These are phyloP conservation scores for Gossypium ekmanianum DNA, from an alignment of 345 rosid species.

Conservation along the genomic window DNA sequence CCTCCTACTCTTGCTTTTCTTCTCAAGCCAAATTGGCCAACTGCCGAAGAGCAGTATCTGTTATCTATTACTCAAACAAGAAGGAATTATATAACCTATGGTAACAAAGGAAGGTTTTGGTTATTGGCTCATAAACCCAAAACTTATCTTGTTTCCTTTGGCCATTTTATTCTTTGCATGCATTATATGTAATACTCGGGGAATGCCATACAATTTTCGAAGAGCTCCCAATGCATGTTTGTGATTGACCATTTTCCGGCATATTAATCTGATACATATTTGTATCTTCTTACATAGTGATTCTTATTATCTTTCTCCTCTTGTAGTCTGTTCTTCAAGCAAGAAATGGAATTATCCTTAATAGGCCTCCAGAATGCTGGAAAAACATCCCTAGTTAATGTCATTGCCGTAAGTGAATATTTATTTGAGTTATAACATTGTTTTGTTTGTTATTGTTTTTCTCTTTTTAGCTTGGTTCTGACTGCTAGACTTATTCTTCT, in stretches of 20 bases:
- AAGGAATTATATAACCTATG: neutral
- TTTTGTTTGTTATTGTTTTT: neutral
- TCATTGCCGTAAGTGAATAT: constrained; percentile 44
- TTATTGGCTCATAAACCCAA: neutral
- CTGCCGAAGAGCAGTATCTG: neutral
- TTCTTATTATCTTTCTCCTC: neutral
- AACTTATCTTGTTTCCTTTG: neutral
- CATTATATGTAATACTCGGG: neutral
- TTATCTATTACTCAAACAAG: neutral
- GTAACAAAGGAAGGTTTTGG: neutral
- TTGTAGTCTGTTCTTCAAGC: constrained; percentile 54
- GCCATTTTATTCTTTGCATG: neutral
- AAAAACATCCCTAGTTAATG: constrained; percentile 59
- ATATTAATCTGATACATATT: neutral
- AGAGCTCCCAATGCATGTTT: neutral
- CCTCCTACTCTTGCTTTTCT: neutral
- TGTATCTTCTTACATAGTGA: constrained; percentile 5
- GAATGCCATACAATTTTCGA: neutral
- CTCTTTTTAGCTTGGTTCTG: constrained; percentile 22
- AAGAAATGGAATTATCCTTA: constrained; percentile 57
- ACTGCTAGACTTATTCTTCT: constrained; percentile 17
- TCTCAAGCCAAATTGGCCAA: too few species aligned
- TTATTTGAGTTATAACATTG: neutral
- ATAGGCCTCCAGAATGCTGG: constrained; percentile 71
- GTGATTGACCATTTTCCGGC: neutral